Base-by-base conservation (phyloP, 495 filamentous ascomycete genomes). In the Lasiosphaeris hirsuta region DNA sequence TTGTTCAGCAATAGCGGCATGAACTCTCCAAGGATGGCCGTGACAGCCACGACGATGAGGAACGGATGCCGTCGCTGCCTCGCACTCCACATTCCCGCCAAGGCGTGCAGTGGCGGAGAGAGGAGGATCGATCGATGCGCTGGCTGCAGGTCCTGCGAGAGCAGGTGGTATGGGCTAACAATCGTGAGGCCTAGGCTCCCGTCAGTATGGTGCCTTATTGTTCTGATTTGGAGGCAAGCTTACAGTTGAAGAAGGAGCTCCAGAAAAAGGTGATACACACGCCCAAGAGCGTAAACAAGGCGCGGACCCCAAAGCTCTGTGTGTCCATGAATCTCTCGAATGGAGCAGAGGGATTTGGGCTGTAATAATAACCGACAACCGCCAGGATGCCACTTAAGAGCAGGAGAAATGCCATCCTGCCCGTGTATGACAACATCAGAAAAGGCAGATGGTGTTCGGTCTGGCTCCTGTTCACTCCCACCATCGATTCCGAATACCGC, bases 281-380 rank as follows among this genome's bases (percentile, higher is more conserved):
- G 54, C 73, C 77, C 5, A 73, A 45, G 7, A 61, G 50, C 1
- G 77, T 73, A 44, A 79, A 77, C 38, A 80, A 44, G 33, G 77
- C 76, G n/a, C 67, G 59, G 19, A 74, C 73, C 3, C 76, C 78
- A 47, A 77, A 76, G 15, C 57, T 61, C 33, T 73, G 65, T 39
- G 72, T 70, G 54, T 69, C 70, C 69, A 80, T 78, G 53, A 77
- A 80, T 4, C 61, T 55, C 49, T 79, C 75, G 38, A 79, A 80
- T 18, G 66, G 46, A 0, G 70, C 71, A 41, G 74, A 66, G 18
- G 60, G 63, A 0, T 59, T 63, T 1, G 72, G 72, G 10, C 61
- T 65, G 54, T 74, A 68, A 59, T 79, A 80, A 33, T 75, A 76
- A 14, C 77, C 49, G 42, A 78, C 67, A 11, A 78, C 56, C 10